Conservation (phyloP, 2,329 filamentous ascomycete species). For the Exutisphaerella laricina region DNA sequence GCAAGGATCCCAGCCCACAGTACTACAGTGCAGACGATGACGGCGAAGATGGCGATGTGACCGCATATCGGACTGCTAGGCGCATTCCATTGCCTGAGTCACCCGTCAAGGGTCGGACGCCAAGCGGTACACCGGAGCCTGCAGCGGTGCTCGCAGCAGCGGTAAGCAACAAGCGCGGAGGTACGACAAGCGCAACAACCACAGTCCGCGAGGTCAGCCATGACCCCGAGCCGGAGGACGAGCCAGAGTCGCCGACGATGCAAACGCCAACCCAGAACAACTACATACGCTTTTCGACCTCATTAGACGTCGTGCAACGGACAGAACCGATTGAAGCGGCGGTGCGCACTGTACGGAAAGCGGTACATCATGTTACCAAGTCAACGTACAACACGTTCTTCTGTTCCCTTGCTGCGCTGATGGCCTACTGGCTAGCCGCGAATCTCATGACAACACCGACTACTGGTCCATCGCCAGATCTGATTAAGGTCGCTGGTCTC, state of each 20-base stretch:
- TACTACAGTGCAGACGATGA: slow-evolving; percentile 50
- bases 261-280: slow-evolving; percentile 32
- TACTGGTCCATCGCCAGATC: slow-evolving; percentile 66
- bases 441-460: slow-evolving; percentile 63
- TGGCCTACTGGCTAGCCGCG: slow-evolving; percentile 61
- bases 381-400: slow-evolving; percentile 64
- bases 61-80: slow-evolving; percentile 27
- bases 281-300: slow-evolving; percentile 77
- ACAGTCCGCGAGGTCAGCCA: slow-evolving; percentile 19
- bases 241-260: slow-evolving; percentile 18
- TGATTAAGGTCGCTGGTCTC: slow-evolving; percentile 84
- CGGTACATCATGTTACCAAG: slow-evolving; percentile 56
- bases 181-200: slow-evolving; percentile 13
- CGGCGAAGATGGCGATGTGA: slow-evolving; percentile 47
- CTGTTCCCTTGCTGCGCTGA: slow-evolving; percentile 55
- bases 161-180: slow-evolving; percentile 21
- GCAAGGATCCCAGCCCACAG: slow-evolving; percentile 54
- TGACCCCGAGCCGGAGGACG: slow-evolving; percentile 15
- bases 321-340: slow-evolving; percentile 76
- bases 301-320: slow-evolving; percentile 81
- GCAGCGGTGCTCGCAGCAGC: slow-evolving; percentile 11
- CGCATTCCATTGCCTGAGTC: slow-evolving; percentile 55
- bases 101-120: slow-evolving; percentile 37
- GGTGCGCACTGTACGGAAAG: slow-evolving; percentile 57
- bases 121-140: slow-evolving; percentile 30